Conservation (phyloP, 2,329 filamentous ascomycete genomes). For the Colletotrichum sp. region DNA sequence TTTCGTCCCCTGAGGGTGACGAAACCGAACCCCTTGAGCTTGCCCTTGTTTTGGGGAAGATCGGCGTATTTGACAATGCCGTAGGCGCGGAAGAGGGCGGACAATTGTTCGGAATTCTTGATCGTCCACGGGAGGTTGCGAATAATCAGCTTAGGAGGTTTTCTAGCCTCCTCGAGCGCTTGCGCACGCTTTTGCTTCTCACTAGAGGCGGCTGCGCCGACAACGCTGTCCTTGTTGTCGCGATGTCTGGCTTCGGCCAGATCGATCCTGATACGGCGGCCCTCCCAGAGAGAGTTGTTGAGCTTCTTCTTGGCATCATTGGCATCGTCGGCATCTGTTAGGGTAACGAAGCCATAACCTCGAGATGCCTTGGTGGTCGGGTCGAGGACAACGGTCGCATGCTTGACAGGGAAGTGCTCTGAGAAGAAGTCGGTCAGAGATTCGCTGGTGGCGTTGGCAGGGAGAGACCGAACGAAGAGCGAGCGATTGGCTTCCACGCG, state of each 20-base stretch:
- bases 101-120: conserved; percentile 82
- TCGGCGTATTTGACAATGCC: conserved; percentile 91
- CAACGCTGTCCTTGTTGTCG: conserved; percentile 41
- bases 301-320: conserved; percentile 80
- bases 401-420: conserved; percentile 91
- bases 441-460: conserved; percentile 79
- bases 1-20: conserved; percentile 85
- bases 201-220: conserved; percentile 40
- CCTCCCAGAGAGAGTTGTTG: conserved; percentile 78
- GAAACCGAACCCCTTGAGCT: conserved; percentile 89
- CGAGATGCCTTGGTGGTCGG: conserved; percentile 84
- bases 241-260: conserved; percentile 86
- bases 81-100: conserved; percentile 80
- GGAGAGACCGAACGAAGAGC: conserved; percentile 90
- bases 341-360: conserved; percentile 96
- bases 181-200: conserved; percentile 62
- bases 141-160: conserved; percentile 80
- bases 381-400: conserved; percentile 91
- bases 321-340: conserved; percentile 92
- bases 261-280: conserved; percentile 83
- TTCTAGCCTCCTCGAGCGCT: conserved; percentile 62
- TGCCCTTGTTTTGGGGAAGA: conserved; percentile 78
- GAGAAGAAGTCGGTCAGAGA: conserved; percentile 89
- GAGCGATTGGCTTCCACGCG: conserved; percentile 69
- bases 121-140: conserved; percentile 97